Evolutionary conservation across 2,329 filamentous ascomycete species (phyloP), one percentile per base, ranked within the genome.

Genomic region (Penicillium nordicum): DNA sequence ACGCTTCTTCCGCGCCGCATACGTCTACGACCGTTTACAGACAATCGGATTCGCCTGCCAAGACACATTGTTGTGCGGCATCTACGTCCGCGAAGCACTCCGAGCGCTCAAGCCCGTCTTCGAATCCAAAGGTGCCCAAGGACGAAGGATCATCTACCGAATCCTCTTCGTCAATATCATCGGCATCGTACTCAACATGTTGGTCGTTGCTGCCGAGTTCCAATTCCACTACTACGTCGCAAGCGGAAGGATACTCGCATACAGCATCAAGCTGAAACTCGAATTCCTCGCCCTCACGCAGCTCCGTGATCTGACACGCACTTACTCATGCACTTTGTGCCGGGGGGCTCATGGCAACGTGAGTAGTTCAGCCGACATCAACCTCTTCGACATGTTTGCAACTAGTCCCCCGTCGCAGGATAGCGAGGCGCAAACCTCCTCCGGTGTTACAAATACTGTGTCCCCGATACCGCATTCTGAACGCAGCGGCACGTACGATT

Each of bases 81-180:
- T 82, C 21, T 84, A 82, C 65, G 80, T 84, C 37, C 70, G 67
- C 62, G 78, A 82, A 59, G 78, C 81, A 0, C 62, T 77, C 43
- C 75, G 72, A 2, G 59, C 59, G 3, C 59, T 71, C 0, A 59
- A 61, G 5, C 66, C 66, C 74, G 70, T 82, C 18, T 68, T 82
- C 36, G 69, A 71, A 5, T 53, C 74, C 3, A 74, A 78, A 27
- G 70, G 74, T 36, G 59, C 63, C 14, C 64, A 69, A 48, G 73
- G 72, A 5, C 68, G 69, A 30, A 66, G 68, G 25, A 70, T 80
- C 16, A 73, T 80, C 65, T 64, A 68, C 16, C 74, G 80, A 50
- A 67, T 81, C 14, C 63, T 81, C 43, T 56, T 71, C 42, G 75
- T 79, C 57, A 79, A 79, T 48, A 23, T 73, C 8, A 55, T 77